A percentile compares a stretch with the other conserved stretches of the same genome.
phyloP scores from a whole-genome alignment of 495 filamentous ascomycete species.

The Opeltia flavorubescens region DNA sequence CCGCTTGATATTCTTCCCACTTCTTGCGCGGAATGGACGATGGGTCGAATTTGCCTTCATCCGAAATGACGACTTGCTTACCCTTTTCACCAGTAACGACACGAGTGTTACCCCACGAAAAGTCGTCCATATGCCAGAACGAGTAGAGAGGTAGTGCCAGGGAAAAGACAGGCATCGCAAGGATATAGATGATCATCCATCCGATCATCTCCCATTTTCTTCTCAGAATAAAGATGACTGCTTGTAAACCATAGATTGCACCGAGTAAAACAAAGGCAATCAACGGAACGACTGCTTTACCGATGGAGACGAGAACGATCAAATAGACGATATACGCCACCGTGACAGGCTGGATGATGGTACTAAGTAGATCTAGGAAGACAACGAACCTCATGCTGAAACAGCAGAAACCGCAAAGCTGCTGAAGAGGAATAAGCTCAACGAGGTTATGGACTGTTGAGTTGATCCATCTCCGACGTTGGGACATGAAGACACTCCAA shows the following conservation, averaged over 20 bases:
- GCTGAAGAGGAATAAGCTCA: slow-evolving; percentile 81
- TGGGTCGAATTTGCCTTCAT: slow-evolving; percentile 98
- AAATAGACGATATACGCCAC: slow-evolving; percentile 87
- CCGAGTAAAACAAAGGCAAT: slow-evolving; percentile 81
- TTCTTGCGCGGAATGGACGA: slow-evolving; percentile 85
- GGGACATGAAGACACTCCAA: slow-evolving; percentile 88
- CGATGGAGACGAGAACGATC: slow-evolving; percentile 52
- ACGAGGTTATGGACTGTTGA: slow-evolving; percentile 96
- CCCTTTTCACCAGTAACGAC: slow-evolving; percentile 94
- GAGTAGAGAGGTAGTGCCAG: slow-evolving; percentile 85
- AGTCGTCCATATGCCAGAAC: slow-evolving; percentile 99
- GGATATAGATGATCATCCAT: slow-evolving; percentile 94
- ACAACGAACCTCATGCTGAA: slow-evolving; percentile 99
- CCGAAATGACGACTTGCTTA: slow-evolving; percentile 80
- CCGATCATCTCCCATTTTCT: slow-evolving; percentile 99
- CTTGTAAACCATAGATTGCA: slow-evolving; percentile 92
- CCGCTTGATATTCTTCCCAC: slow-evolving; percentile 97
- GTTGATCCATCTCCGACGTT: slow-evolving; percentile 98
- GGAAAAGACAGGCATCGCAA: slow-evolving; percentile 85
- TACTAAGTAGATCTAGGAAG: slow-evolving; percentile 84
- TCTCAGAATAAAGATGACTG: slow-evolving; percentile 88
- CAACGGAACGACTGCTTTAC: slow-evolving; percentile 52
- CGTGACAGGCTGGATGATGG: slow-evolving; percentile 80
- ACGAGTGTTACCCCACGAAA: slow-evolving; percentile 94
- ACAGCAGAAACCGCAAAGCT: slow-evolving; percentile 98